Evolutionary conservation across 768 basidiomycete species (phyloP).

Genomic region (Kwoniella botswanensis): DNA sequence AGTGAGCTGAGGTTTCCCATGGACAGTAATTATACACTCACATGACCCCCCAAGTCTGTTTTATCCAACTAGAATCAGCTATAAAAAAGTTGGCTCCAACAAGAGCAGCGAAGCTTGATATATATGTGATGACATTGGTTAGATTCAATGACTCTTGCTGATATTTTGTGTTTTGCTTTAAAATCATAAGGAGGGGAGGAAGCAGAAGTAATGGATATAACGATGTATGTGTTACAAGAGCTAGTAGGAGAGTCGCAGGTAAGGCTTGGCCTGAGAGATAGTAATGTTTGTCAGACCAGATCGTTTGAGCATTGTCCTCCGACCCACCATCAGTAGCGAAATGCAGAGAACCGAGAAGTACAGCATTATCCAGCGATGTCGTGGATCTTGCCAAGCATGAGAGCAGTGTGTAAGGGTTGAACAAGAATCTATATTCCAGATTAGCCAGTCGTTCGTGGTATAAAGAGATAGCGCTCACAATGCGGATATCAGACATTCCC

Average conservation of each 20-base stretch:
- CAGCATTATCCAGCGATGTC: constrained; percentile 77
- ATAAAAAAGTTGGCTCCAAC: constrained; percentile 64
- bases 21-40: constrained; percentile 58
- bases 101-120: constrained; percentile 7
- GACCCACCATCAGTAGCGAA: constrained; percentile 71
- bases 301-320: background rate
- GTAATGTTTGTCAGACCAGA: background rate
- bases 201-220: constrained; percentile 73
- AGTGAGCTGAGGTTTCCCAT: too few species aligned
- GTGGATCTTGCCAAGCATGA: constrained; percentile 82
- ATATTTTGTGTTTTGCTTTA: constrained; percentile 58
- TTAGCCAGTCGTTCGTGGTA: constrained; percentile 7
- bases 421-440: constrained; percentile 68
- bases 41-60: constrained; percentile 85
- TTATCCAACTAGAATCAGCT: constrained; percentile 72
- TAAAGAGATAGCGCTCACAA: constrained; percentile 63
- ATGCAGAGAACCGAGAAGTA: constrained; percentile 70
- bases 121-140: constrained; percentile 1
- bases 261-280: constrained; percentile 65
- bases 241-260: constrained; percentile 68
- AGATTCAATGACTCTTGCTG: background rate
- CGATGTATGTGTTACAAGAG: constrained; percentile 73
- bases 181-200: constrained; percentile 69
- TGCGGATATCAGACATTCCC: constrained; percentile 69
- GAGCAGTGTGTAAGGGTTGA: constrained; percentile 86